Evolutionary conservation across 768 basidiomycete species (phyloP), one percentile per base, ranked within the genome.

Genomic region (Trametes meyenii): DNA sequence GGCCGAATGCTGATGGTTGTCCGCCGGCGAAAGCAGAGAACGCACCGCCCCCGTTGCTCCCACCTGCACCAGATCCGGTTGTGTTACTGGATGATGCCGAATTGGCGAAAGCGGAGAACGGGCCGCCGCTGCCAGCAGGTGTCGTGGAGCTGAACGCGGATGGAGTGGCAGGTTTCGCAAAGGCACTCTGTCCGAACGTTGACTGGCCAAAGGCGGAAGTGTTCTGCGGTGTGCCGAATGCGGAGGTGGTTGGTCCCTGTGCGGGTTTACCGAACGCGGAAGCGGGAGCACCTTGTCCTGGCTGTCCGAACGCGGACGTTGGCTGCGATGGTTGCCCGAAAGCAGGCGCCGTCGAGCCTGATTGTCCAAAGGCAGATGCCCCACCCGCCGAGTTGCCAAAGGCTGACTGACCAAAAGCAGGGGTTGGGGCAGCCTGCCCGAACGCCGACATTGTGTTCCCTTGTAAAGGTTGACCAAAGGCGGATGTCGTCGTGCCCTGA

Each of bases 81-180:
- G 48, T 21, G 46, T 17, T 53, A 4, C 48, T 23, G 3, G 64
- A 19, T 1, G 16, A 36, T 17, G 60, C 39, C 12, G 61, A 63
- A 35, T 62, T 61, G 8, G 75, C 71, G 55, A 77, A 77, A 0
- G 79, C 78, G 44, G 77, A 72, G 57, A 87, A 87, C 1, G 82
- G 82, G 2, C 84, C 83, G 5, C 79, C 73, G 4, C 50, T 13
- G 42, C 44, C 29, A 36, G 21, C 26, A 6, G 61, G 16, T 69
- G 6, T 64, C 55, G 36, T 50, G 40, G 54, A 26, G 19, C 45
- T 43, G 11, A 52, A 52, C n/a, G 52, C 50, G 5, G 57, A 58
- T 1, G 49, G 24, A 2, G 49, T 29, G 17, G 57, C 26, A 55
- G 61, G 60, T 35, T 63, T 54, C 1, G 59, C 62, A 42, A 67